Evolutionary conservation across 345 rosid genomes (phyloP).

Genomic region (Bruguiera parviflora): DNA sequence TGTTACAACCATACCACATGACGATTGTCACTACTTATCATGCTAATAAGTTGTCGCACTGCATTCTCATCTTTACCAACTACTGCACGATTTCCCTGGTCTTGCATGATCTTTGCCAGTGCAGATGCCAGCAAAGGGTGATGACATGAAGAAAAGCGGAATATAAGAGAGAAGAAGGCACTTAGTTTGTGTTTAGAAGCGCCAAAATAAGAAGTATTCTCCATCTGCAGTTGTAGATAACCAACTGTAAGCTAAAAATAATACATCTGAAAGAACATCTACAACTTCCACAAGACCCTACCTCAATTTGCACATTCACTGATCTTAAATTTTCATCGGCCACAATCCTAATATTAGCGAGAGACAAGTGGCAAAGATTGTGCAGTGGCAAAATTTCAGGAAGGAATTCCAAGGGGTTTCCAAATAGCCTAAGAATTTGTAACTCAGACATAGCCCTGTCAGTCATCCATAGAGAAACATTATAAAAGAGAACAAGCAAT

Average conservation of each 20-base stretch:
- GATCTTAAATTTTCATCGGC: conserved; percentile 91
- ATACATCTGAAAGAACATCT: not conserved
- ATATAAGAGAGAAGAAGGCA: conserved; percentile 96
- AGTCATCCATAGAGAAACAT: conserved; percentile 40
- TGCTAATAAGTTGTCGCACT: conserved; percentile 94
- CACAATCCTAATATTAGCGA: conserved; percentile 85
- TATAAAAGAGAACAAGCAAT: conserved; percentile 26
- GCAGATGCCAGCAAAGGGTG: conserved; percentile 98
- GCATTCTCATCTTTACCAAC: conserved; percentile 99
- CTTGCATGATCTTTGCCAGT: conserved; percentile 94
- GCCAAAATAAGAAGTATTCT: conserved; percentile 88
- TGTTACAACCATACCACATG: conserved; percentile 67
- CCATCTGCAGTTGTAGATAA: conserved; percentile 58
- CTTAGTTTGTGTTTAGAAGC: conserved; percentile 93
- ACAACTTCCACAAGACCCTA: conserved; percentile 18
- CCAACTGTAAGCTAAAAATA: not conserved
- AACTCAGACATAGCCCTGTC: conserved; percentile 91
- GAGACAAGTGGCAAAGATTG: conserved; percentile 89
- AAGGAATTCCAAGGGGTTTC: conserved; percentile 95
- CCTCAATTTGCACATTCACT: conserved; percentile 91
- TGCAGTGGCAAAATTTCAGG: conserved; percentile 90
- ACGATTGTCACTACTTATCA: conserved; percentile 91
- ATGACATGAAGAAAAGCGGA: conserved; percentile 97
- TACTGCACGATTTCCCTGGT: conserved; percentile 77
- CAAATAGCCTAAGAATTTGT: conserved; percentile 81